Evolutionary conservation across 1,139 yeast species (phyloP).

Genomic region (Candida pseudocylindracea): DNA sequence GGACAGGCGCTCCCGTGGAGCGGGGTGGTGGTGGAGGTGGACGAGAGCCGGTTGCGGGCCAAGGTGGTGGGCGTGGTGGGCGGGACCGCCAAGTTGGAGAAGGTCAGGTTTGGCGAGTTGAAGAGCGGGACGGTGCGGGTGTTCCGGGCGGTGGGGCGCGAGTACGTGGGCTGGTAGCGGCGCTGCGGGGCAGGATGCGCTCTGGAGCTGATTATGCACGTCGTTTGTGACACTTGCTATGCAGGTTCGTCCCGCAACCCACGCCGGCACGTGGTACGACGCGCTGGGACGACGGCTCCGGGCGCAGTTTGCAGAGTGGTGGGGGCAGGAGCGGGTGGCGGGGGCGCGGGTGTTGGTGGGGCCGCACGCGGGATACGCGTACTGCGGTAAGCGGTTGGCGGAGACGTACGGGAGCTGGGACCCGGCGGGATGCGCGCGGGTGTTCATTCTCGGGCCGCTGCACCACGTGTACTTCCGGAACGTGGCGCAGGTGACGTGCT

Average conservation of each 20-base stretch:
- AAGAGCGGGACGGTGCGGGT: slow-evolving; percentile 62
- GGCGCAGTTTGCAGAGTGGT: slow-evolving; percentile 20
- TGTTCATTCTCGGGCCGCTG: slow-evolving; percentile 80
- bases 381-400: slow-evolving; percentile 61
- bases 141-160: slow-evolving; percentile 44
- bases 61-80: slow-evolving; percentile 43
- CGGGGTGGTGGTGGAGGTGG: slow-evolving; percentile 41
- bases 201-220: neutral
- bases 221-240: slow-evolving; percentile 3
- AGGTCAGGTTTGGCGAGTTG: slow-evolving; percentile 51
- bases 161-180: slow-evolving; percentile 38
- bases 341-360: slow-evolving; percentile 45
- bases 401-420: slow-evolving; percentile 63
- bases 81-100: slow-evolving; percentile 36
- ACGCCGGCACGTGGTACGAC: slow-evolving; percentile 81
- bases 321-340: slow-evolving; percentile 6
- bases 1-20: slow-evolving; percentile 13
- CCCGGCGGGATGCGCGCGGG: slow-evolving; percentile 26
- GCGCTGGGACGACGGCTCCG: slow-evolving; percentile 18
- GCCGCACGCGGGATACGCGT: slow-evolving; percentile 84
- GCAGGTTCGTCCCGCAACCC: slow-evolving; percentile 43
- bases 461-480: slow-evolving; percentile 70
- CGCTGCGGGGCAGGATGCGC: too few relatives aligned
- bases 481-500: slow-evolving; percentile 33
- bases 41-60: slow-evolving; percentile 51